Evolutionary conservation across 495 filamentous ascomycete genomes (phyloP).

Genomic region (Trichocladium uniseriatum): DNA sequence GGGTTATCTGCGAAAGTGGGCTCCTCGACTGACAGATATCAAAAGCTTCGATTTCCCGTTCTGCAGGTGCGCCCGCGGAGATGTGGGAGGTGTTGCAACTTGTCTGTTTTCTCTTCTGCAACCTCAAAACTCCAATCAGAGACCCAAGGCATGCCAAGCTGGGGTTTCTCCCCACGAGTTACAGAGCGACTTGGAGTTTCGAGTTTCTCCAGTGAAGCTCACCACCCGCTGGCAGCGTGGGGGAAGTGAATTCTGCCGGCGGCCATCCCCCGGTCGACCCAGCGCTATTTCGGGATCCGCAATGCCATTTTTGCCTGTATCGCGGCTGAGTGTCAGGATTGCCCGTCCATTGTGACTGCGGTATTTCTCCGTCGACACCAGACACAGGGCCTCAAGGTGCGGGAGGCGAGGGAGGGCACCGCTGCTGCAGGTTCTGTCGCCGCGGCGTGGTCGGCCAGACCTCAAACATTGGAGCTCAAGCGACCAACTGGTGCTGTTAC

Average conservation of each 20-base stretch:
- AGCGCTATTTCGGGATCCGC: conserved; percentile 6
- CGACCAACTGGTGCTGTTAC: not conserved
- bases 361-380: conserved; percentile 9
- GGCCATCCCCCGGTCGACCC: not conserved
- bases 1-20: not conserved
- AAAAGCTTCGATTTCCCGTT: not conserved
- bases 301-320: conserved; percentile 12
- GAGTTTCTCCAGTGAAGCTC: not conserved
- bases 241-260: conserved; percentile 14
- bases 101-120: not conserved
- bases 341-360: conserved; percentile 3
- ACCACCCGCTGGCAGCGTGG: conserved; percentile 1
- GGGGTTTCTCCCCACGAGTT: not conserved
- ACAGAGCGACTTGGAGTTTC: not conserved
- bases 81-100: not conserved
- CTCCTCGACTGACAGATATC: not conserved
- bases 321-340: conserved; percentile 1
- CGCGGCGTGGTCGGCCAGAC: not conserved
- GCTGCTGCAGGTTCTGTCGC: not conserved
- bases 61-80: conserved; percentile 2
- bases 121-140: not conserved
- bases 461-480: not conserved
- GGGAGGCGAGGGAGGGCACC: not conserved
- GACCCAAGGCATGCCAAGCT: not conserved
- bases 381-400: not conserved